Conservation (phyloP, 2,329 filamentous ascomycete species). For the Volutella citrinella region DNA sequence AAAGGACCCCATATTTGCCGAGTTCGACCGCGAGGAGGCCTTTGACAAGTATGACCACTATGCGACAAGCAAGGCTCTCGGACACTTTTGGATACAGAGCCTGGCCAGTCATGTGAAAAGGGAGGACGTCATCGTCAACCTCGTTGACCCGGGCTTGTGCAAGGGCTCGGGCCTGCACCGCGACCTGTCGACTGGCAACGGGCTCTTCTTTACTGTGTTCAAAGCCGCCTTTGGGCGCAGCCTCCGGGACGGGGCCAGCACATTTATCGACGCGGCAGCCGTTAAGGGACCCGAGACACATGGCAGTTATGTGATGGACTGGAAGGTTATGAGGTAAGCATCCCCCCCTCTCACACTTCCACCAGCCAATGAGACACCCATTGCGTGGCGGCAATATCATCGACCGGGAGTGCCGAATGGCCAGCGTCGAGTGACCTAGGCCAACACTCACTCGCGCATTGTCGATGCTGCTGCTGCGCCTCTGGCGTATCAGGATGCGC, state of each 20-base stretch:
- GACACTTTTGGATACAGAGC: constrained; percentile 5
- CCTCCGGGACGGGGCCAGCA: constrained; percentile 7
- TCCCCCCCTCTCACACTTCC: too few species aligned
- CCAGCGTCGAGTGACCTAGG: too few species aligned
- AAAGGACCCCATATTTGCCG: neutral
- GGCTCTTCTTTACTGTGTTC: neutral
- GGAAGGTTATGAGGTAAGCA: too few species aligned
- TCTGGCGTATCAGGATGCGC: too few species aligned
- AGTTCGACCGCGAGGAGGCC: constrained; percentile 1
- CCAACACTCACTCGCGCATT: too few species aligned
- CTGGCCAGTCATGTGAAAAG: constrained; percentile 3
- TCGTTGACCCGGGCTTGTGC: constrained; percentile 8
- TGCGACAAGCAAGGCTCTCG: constrained; percentile 8
- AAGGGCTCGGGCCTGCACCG: constrained; percentile 6
- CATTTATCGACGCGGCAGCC: constrained; percentile 8
- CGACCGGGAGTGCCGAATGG: too few species aligned
- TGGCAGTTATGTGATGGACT: constrained; percentile 6
- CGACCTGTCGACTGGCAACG: neutral
- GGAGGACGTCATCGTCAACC: constrained; percentile 7
- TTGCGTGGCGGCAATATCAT: too few species aligned
- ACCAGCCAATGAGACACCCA: too few species aligned
- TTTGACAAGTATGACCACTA: constrained; percentile 7
- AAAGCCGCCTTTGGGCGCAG: constrained; percentile 5
- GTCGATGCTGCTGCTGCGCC: too few species aligned
- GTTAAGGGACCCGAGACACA: constrained; percentile 10